Conservation (phyloP, 352 stramenopile genomes). For the Globisporangium spinosum region DNA sequence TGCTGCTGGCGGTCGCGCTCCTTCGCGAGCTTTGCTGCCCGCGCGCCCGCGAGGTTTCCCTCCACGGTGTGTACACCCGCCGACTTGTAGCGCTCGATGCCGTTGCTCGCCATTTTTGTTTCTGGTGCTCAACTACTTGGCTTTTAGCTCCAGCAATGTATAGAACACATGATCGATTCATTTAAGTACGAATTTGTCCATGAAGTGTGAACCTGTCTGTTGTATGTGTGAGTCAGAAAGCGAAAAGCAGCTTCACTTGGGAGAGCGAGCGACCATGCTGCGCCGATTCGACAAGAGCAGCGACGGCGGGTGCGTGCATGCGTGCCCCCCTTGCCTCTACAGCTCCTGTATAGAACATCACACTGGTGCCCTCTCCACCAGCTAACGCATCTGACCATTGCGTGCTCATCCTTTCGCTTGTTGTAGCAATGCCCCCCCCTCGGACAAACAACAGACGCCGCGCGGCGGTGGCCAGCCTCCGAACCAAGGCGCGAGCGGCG, state of each 20-base stretch:
- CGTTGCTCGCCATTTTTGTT: slow-evolving; percentile 36
- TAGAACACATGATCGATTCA: slow-evolving; percentile 3
- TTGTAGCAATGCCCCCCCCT: not conserved
- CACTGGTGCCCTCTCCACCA: not conserved
- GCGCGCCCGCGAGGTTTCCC: slow-evolving; percentile 91
- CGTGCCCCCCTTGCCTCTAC: not conserved
- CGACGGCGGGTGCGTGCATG: slow-evolving; percentile 39
- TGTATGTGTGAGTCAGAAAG: slow-evolving; percentile 7
- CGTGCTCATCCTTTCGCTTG: not conserved
- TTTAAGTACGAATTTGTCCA: slow-evolving; percentile 28
- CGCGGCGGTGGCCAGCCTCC: slow-evolving; percentile 15
- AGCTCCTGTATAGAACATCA: not conserved
- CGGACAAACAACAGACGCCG: slow-evolving; percentile 4
- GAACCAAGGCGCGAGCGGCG: slow-evolving; percentile 15
- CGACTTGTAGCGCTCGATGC: slow-evolving; percentile 73
- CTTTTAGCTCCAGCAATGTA: slow-evolving; percentile 5
- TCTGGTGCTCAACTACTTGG: not conserved
- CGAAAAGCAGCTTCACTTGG: not conserved
- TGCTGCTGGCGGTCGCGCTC: slow-evolving; percentile 91
- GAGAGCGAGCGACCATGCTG: slow-evolving; percentile 36
- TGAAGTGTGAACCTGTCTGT: not conserved
- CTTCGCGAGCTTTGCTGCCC: slow-evolving; percentile 89
- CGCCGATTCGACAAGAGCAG: slow-evolving; percentile 54
- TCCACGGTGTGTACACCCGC: slow-evolving; percentile 95
- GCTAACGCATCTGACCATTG: not conserved